phyloP scores from a whole-genome alignment of 2,329 filamentous ascomycete genomes.

The Neofusicoccum laricinum region DNA sequence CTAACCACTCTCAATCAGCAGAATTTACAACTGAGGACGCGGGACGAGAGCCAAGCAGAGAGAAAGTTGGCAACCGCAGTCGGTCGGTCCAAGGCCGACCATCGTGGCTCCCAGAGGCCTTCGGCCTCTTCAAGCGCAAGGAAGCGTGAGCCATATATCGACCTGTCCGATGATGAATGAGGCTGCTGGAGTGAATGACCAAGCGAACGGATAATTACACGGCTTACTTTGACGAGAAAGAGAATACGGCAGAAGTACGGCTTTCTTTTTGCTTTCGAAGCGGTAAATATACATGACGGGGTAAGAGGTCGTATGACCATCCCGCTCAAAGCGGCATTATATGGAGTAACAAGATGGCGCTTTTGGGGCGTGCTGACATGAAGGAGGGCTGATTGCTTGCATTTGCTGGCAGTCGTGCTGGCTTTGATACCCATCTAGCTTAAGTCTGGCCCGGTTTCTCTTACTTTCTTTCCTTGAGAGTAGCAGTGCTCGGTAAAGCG shows the following conservation, averaged over 20 bases:
- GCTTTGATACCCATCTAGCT: not conserved
- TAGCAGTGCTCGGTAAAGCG: not conserved
- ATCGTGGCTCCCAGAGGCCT: not conserved
- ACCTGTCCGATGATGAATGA: not conserved
- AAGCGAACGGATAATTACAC: no score
- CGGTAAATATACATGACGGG: not conserved
- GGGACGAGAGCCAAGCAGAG: not conserved
- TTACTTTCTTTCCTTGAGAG: not conserved
- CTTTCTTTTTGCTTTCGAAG: no score
- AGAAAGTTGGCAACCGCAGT: not conserved
- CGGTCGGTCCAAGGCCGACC: not conserved
- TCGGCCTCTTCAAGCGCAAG: not conserved
- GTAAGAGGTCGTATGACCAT: no score
- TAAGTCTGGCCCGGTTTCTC: not conserved
- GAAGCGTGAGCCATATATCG: not conserved
- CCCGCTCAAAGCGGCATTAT: no score
- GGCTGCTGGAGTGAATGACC: not conserved
- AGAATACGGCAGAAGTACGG: no score
- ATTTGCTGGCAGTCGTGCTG: not conserved
- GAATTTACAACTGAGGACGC: not conserved
- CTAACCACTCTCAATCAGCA: not conserved
- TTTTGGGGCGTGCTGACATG: not conserved
- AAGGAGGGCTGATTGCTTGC: not conserved
- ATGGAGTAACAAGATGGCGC: no score
- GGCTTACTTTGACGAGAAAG: no score